phyloP scores from a whole-genome alignment of 306 rosid genomes.

The Dalbergia cochinchinensis region DNA sequence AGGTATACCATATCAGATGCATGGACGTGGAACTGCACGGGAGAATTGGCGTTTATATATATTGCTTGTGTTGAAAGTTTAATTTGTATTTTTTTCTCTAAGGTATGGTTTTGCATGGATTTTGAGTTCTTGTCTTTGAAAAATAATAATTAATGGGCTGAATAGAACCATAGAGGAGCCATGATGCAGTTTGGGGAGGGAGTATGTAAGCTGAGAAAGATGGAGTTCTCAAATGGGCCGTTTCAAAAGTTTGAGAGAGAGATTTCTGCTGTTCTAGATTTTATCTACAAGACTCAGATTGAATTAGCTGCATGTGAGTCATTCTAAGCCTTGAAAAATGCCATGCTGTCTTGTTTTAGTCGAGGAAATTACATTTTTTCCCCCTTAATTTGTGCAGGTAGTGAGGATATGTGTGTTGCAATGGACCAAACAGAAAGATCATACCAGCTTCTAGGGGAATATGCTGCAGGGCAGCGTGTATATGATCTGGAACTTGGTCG shows the following conservation, averaged over 20 bases:
- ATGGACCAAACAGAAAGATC: slow-evolving; percentile 93
- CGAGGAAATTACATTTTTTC: neutral
- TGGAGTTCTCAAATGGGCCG: slow-evolving; percentile 78
- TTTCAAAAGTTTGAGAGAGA: slow-evolving; percentile 80
- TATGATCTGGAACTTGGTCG: slow-evolving; percentile 63
- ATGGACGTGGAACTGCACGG: too few relatives aligned
- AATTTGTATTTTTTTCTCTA: too few relatives aligned
- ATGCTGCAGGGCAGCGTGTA: slow-evolving; percentile 80
- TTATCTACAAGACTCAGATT: slow-evolving; percentile 88
- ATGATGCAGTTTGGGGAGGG: slow-evolving; percentile 99
- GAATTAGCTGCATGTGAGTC: slow-evolving; percentile 95
- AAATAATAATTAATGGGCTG: slow-evolving; percentile 5
- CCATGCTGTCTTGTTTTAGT: neutral
- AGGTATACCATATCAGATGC: too few relatives aligned
- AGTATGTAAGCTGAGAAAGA: slow-evolving; percentile 78
- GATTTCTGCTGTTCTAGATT: slow-evolving; percentile 76
- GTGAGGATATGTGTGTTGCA: slow-evolving; percentile 73
- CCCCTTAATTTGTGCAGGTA: slow-evolving; percentile 57
- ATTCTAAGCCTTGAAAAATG: neutral
- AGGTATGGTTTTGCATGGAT: slow-evolving; percentile 18
- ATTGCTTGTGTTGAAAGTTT: neutral
- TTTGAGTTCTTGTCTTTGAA: slow-evolving; percentile 23
- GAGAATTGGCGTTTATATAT: too few relatives aligned
- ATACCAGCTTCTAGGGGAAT: slow-evolving; percentile 85
- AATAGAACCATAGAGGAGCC: slow-evolving; percentile 90